These are phyloP conservation scores for Pythium graminicola DNA, from an alignment of 352 stramenopile genomes.

Conservation along the genomic window DNA sequence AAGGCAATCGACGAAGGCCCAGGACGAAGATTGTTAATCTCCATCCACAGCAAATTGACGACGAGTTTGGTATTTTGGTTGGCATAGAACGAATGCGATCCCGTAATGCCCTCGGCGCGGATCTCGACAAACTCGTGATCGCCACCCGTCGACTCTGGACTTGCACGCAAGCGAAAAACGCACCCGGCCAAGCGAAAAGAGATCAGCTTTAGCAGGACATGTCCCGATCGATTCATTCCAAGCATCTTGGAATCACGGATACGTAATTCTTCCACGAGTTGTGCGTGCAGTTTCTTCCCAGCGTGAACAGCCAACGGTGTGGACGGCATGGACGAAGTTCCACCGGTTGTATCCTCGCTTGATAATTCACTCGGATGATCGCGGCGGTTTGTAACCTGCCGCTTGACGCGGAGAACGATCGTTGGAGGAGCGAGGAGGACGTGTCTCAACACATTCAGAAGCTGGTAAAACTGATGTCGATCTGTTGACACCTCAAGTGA, in stretches of 20 bases:
- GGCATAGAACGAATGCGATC: slow-evolving; percentile 60
- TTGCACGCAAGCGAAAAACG: slow-evolving; percentile 48
- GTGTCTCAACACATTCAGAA: slow-evolving; percentile 67
- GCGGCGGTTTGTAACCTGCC: slow-evolving; percentile 22
- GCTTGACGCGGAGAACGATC: slow-evolving; percentile 21
- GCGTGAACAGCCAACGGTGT: slow-evolving; percentile 16
- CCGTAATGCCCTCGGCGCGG: slow-evolving; percentile 47
- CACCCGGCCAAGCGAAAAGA: slow-evolving; percentile 55
- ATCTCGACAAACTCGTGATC: slow-evolving; percentile 78
- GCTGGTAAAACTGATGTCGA: slow-evolving; percentile 77
- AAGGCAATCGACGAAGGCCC: slow-evolving; percentile 66
- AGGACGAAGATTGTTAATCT: slow-evolving; percentile 76
- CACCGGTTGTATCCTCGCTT: slow-evolving; percentile 21
- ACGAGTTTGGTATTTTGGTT: slow-evolving; percentile 70
- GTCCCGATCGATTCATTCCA: slow-evolving; percentile 26
- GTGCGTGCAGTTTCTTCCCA: slow-evolving; percentile 49
- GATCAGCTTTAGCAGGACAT: slow-evolving; percentile 57
- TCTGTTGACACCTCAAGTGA: slow-evolving; percentile 69
- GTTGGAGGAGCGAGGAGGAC: slow-evolving; percentile 65
- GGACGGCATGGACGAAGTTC: slow-evolving; percentile 31
- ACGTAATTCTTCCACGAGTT: slow-evolving; percentile 64
- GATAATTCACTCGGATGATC: slow-evolving; percentile 7
- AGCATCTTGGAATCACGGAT: slow-evolving; percentile 47
- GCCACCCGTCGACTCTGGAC: slow-evolving; percentile 42
- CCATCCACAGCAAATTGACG: slow-evolving; percentile 73